A percentile compares a stretch with the other conserved stretches of the same genome.
Conservation (phyloP, 192 early-diverging fungal species). For the Piromyces finnis region DNA sequence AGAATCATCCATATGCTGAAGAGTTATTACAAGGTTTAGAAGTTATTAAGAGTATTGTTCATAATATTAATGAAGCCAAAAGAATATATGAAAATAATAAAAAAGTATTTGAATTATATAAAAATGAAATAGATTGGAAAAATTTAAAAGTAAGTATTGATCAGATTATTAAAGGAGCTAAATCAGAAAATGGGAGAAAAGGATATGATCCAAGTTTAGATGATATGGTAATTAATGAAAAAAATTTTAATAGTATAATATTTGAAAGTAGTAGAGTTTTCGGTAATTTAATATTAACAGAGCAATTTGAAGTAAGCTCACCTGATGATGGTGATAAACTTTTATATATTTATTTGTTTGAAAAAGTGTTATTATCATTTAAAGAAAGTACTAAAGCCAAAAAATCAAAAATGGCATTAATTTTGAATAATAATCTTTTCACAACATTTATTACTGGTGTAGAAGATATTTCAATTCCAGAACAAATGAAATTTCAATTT, state of each 20-base stretch:
- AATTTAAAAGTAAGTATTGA: no score
- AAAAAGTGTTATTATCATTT: conserved; percentile 79
- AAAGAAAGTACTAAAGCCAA: conserved; percentile 44
- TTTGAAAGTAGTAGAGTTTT: no score
- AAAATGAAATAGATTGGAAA: no score
- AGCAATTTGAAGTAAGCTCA: conserved; percentile 68
- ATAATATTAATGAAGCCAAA: conserved; percentile 78
- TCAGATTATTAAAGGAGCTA: no score
- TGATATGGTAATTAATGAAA: no score
- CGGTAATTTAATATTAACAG: conserved; percentile 67
- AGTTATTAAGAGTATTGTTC: conserved; percentile 68
- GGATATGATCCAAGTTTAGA: no score
- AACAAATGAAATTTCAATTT: conserved; percentile 8
- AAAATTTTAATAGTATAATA: no score
- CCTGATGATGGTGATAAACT: conserved; percentile 58
- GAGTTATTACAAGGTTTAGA: conserved; percentile 48
- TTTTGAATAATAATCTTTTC: conserved; percentile 73
- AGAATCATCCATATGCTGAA: conserved; percentile 14
- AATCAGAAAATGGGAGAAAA: no score
- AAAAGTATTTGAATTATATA: conserved; percentile 59
- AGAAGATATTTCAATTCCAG: conserved; percentile 29
- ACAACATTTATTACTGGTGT: conserved; percentile 60
- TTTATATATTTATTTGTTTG: conserved; percentile 81
- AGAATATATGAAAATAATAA: conserved; percentile 74
- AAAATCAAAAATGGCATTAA: conserved; percentile 17